phyloP scores from a whole-genome alignment of 1,284 basidiomycete genomes.

The Stereum hirsutum region DNA sequence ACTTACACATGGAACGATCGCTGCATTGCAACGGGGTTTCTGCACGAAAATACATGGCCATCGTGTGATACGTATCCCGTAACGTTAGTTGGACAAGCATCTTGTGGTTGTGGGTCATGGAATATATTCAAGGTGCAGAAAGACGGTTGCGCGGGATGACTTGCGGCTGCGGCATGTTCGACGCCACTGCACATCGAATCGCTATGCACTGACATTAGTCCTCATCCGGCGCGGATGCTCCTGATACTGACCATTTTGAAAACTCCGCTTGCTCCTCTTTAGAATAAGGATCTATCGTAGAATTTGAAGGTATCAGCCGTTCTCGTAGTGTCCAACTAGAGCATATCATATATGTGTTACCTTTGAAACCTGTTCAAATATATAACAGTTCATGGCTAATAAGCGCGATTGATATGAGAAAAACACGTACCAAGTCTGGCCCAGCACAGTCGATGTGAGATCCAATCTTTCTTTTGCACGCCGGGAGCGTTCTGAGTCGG shows the following conservation, averaged over 20 bases:
- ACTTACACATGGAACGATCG: conserved; percentile 54
- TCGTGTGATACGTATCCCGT: conserved; percentile 46
- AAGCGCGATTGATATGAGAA: neutral
- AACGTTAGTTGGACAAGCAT: conserved; percentile 17
- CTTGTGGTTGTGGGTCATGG: conserved; percentile 29
- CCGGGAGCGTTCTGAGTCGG: conserved; percentile 35
- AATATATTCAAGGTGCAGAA: conserved; percentile 47
- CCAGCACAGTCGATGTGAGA: conserved; percentile 51
- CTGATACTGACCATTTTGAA: conserved; percentile 38
- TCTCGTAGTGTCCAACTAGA: too few relatives aligned
- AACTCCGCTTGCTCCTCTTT: conserved; percentile 43
- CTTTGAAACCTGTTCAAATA: conserved; percentile 19
- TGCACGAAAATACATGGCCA: conserved; percentile 44
- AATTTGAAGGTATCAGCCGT: neutral
- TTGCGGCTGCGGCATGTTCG: conserved; percentile 35
- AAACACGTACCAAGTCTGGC: conserved; percentile 34
- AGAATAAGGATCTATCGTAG: conserved; percentile 43
- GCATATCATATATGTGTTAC: conserved; percentile 7
- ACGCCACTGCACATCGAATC: conserved; percentile 47
- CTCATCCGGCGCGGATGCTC: neutral
- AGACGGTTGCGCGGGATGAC: conserved; percentile 35
- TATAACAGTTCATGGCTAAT: neutral
- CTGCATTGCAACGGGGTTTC: conserved; percentile 43
- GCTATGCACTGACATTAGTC: conserved; percentile 19
- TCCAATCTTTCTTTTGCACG: conserved; percentile 36